Evolutionary conservation across 768 basidiomycete genomes (phyloP).

Genomic region (Lactarius indigo): DNA sequence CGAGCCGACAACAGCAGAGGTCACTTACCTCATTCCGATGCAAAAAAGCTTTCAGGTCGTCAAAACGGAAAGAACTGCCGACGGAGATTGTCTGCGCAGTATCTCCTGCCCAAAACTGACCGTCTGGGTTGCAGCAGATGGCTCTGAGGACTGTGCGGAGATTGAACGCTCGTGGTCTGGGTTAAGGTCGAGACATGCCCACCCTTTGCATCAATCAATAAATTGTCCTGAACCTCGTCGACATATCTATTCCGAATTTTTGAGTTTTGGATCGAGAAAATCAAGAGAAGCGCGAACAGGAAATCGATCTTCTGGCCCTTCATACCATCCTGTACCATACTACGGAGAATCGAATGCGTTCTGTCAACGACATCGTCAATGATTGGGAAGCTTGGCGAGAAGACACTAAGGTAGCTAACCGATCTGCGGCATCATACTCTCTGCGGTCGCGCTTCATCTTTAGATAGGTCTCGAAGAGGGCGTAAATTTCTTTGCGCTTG

Average conservation of each 20-base stretch:
- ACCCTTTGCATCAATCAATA: slow-evolving; percentile 62
- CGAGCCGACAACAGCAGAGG: not conserved
- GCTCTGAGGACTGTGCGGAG: slow-evolving; percentile 49
- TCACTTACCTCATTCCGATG: slow-evolving; percentile 52
- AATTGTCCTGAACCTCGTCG: slow-evolving; percentile 66
- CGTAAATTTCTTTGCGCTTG: slow-evolving; percentile 47
- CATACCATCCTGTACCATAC: slow-evolving; percentile 4
- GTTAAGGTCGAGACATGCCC: slow-evolving; percentile 23
- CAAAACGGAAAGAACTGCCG: slow-evolving; percentile 66
- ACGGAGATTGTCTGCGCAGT: slow-evolving; percentile 73
- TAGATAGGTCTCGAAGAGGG: slow-evolving; percentile 50
- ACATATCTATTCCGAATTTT: slow-evolving; percentile 48
- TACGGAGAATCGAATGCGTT: slow-evolving; percentile 17
- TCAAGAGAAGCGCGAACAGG: not conserved
- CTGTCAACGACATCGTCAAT: not conserved
- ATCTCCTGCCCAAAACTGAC: slow-evolving; percentile 78
- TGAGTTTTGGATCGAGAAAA: not conserved
- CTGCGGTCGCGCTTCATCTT: slow-evolving; percentile 41
- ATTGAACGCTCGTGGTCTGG: not conserved
- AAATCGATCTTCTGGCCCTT: slow-evolving; percentile 18
- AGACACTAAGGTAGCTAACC: slow-evolving; percentile 35
- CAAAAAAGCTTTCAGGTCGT: slow-evolving; percentile 64
- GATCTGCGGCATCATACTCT: slow-evolving; percentile 60
- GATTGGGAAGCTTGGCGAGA: not conserved
- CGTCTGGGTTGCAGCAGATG: slow-evolving; percentile 58